These are phyloP conservation scores for Acanthamoeba divionensis DNA, from an alignment of 208 protist species.

Conservation along the genomic window DNA sequence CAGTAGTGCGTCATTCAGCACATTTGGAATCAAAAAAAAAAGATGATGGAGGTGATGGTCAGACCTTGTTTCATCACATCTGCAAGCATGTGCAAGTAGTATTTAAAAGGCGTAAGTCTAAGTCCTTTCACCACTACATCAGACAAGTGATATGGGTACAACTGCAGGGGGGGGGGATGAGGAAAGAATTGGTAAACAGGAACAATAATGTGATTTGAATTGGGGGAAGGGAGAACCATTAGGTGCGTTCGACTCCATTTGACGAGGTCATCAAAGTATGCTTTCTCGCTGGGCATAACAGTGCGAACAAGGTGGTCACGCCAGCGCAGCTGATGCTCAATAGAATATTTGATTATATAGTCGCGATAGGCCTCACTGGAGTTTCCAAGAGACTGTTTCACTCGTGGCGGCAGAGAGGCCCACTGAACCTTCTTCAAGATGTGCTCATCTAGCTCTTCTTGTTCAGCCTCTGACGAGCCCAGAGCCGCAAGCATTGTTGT, in stretches of 20 bases:
- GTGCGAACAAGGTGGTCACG: constrained; percentile 66
- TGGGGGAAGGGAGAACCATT: constrained; percentile 56
- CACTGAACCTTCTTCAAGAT: background rate
- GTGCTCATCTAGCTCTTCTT: background rate
- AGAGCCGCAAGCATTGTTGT: background rate
- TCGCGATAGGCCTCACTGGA: background rate
- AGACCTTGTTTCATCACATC: constrained; percentile 76
- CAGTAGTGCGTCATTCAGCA: background rate
- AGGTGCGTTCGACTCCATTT: constrained; percentile 58
- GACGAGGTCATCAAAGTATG: constrained; percentile 78
- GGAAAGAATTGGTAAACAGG: background rate
- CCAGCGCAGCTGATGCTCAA: constrained; percentile 75
- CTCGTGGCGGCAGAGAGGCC: background rate
- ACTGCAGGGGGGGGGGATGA: constrained; percentile 54
- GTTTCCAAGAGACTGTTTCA: background rate
- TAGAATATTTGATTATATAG: background rate
- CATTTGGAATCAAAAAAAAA: background rate
- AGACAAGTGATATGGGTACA: constrained; percentile 81
- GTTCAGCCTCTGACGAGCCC: background rate
- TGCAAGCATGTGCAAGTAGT: constrained; percentile 80
- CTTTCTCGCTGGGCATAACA: constrained; percentile 65
- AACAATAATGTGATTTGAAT: background rate
- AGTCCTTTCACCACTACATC: constrained; percentile 74
- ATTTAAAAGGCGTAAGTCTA: constrained; percentile 77
- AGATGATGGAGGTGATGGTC: background rate